phyloP scores from a whole-genome alignment of 2,329 filamentous ascomycete genomes.

The Shiraia bambusicola region DNA sequence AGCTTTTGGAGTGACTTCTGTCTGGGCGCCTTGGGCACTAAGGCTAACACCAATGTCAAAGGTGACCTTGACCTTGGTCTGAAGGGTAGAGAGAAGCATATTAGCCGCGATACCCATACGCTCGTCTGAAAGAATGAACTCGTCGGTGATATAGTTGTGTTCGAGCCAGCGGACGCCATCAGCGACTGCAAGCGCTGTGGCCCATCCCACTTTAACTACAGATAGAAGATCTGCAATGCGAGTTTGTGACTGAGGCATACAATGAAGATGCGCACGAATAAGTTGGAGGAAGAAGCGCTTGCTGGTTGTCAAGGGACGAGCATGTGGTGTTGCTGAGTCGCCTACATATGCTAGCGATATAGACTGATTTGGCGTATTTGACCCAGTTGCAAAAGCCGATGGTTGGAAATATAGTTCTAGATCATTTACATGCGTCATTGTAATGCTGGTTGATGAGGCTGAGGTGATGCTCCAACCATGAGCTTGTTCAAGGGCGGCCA shows the following conservation, averaged over 20 bases:
- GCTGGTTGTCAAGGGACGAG: conserved; percentile 61
- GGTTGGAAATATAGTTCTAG: conserved; percentile 74
- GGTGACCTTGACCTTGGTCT: conserved; percentile 67
- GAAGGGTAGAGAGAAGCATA: conserved; percentile 63
- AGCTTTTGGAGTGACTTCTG: conserved; percentile 60
- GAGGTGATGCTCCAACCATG: conserved; percentile 71
- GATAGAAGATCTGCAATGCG: conserved; percentile 60
- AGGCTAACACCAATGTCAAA: conserved; percentile 57
- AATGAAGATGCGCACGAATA: conserved; percentile 67
- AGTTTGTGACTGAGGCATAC: conserved; percentile 60
- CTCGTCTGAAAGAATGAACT: conserved; percentile 65
- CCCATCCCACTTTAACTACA: conserved; percentile 66
- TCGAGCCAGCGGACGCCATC: conserved; percentile 64
- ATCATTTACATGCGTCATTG: conserved; percentile 71
- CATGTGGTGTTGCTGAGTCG: conserved; percentile 56
- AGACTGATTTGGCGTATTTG: conserved; percentile 47
- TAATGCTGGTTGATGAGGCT: conserved; percentile 62
- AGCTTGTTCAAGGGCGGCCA: conserved; percentile 64
- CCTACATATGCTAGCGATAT: conserved; percentile 74
- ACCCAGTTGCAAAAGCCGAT: conserved; percentile 55
- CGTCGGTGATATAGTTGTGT: conserved; percentile 64
- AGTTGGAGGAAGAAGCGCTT: conserved; percentile 75
- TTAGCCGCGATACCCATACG: conserved; percentile 62
- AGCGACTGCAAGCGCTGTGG: conserved; percentile 60
- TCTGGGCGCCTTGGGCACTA: conserved; percentile 49